phyloP scores from a whole-genome alignment of 371 early-diverging fungal species.

The Conidiobolus incongruus region DNA sequence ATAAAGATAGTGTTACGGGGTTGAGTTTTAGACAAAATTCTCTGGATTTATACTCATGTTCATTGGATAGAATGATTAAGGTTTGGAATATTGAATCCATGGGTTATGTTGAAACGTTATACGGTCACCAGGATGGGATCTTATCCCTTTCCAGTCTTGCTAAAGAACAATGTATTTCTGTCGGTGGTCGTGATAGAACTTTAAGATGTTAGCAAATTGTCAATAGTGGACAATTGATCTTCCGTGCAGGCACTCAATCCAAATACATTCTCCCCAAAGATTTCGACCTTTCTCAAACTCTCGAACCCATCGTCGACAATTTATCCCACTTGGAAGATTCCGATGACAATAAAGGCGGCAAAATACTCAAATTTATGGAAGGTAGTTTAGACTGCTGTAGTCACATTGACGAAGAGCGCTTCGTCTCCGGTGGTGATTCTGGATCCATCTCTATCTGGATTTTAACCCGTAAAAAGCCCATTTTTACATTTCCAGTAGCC shows the following conservation, averaged over 20 bases:
- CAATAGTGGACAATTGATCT: conserved; percentile 84
- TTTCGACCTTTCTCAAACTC: no score
- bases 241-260: conserved; percentile 37
- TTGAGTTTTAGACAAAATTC: conserved; percentile 61
- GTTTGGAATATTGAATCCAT: conserved; percentile 84
- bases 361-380: conserved; percentile 17
- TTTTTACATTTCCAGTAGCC: conserved; percentile 41
- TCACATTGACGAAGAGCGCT: conserved; percentile 76
- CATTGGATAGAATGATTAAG: conserved; percentile 83
- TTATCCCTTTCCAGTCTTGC: conserved; percentile 49
- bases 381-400: conserved; percentile 68
- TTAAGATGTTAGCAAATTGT: conserved; percentile 84
- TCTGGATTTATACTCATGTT: conserved; percentile 74
- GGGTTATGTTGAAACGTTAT: conserved; percentile 82
- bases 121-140: conserved; percentile 84
- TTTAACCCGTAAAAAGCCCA: conserved; percentile 69
- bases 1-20: conserved; percentile 77
- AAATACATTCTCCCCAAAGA: no score
- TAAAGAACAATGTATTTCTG: conserved; percentile 78
- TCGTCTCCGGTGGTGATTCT: conserved; percentile 73
- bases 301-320: no score
- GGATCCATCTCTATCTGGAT: conserved; percentile 64
- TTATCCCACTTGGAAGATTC: no score
- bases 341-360: conserved; percentile 8
- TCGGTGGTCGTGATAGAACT: conserved; percentile 79